These are phyloP conservation scores for Dictyostelium brefeldianum DNA, from an alignment of 78 protist genomes.

Conservation along the genomic window DNA sequence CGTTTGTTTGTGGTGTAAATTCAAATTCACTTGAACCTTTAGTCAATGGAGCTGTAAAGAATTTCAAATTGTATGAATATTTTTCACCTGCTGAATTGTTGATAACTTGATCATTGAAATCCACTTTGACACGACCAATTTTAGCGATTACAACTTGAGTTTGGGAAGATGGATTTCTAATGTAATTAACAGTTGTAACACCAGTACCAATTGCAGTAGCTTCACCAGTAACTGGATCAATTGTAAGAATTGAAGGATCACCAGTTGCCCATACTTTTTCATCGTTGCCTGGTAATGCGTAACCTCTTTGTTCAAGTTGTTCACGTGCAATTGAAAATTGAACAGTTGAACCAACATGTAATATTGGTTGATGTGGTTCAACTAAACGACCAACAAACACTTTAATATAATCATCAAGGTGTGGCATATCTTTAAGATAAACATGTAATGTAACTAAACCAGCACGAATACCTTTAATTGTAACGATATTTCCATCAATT, in stretches of 20 bases:
- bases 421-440: conserved; percentile 53
- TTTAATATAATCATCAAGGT: conserved; percentile 69
- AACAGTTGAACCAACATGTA: conserved; percentile 42
- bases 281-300: neutral
- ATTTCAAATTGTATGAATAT: conserved; percentile 30
- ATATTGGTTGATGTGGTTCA: conserved; percentile 44
- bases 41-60: neutral
- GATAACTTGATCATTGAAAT: conserved; percentile 38
- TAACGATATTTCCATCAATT: conserved; percentile 21
- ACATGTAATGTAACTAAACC: conserved; percentile 69
- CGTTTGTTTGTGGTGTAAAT: neutral
- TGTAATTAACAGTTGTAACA: conserved; percentile 24
- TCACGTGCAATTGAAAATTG: conserved; percentile 11
- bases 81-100: neutral
- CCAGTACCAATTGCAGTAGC: conserved; percentile 10
- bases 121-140: conserved; percentile 23
- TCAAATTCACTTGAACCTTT: neutral
- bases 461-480: conserved; percentile 46
- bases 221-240: conserved; percentile 34
- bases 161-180: conserved; percentile 59
- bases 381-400: conserved; percentile 70
- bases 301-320: conserved; percentile 31
- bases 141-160: conserved; percentile 6
- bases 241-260: conserved; percentile 3
- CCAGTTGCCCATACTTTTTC: conserved; percentile 31